Evolutionary conservation across 768 basidiomycete genomes (phyloP), one percentile per base, ranked within the genome.

Genomic region (Cystobasidium ongulense): DNA sequence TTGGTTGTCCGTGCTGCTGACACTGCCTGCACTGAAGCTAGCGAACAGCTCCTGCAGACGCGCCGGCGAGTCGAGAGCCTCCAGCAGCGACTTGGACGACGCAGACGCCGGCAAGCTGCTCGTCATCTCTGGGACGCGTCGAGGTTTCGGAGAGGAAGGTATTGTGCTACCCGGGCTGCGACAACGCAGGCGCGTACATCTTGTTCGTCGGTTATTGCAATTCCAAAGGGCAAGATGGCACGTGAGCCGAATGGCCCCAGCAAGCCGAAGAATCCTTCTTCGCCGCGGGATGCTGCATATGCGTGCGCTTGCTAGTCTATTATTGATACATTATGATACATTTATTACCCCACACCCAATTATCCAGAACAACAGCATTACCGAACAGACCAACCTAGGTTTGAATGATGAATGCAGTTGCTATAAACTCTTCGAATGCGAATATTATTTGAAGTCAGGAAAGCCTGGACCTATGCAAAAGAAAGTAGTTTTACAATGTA

Each of bases 81-180:
- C 52, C 25, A 71, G 53, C 53, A 71, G 54, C 31, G 68, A 71
- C 54, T 33, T 71, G 25, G 68, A 71, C 13, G 68, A 71, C 29
- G 54, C 18, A 17, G 68, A 71, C 7, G 68, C 31, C 33, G 68
- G 31, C 41, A 71, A 21, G 17, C 7, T 11, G 38, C 11, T 64
- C 3, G 27, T 25, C 35, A 38, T 64, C 13, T 15, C 13, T 29
- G 13, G 5, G 23, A n/a, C n/a, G n/a, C 23, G 23, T 61, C 2
- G 15, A 38, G 23, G 53, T 57, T 7, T 57, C 29, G 63, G 10
- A 39, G 11, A 38, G 23, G 36, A 8, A 59, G 5, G 31, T 3
- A 3, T 13, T 36, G 15, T 36, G 36, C 33, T 64, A 35, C 11
- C 31, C 63, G 7, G 63, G 41, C 63, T 64, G 31, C 38, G 5